These are phyloP conservation scores for Silene latifolia DNA, from an alignment of 148 eudicot species.

Conservation along the genomic window DNA sequence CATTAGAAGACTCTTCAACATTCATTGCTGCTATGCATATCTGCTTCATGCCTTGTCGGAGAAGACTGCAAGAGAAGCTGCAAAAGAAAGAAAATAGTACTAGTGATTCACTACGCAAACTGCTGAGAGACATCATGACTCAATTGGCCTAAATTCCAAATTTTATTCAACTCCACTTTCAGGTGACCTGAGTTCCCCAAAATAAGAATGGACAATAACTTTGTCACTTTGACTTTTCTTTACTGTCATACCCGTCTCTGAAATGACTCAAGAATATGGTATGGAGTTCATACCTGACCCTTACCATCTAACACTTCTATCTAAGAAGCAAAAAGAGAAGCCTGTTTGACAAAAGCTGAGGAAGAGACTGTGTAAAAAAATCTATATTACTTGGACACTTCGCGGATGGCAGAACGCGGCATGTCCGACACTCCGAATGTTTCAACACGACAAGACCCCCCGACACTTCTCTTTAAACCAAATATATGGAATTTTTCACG, in stretches of 20 bases:
- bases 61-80: constrained; percentile 92
- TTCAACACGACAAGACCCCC: too few relatives aligned
- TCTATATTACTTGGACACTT: neutral
- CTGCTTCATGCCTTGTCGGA: constrained; percentile 96
- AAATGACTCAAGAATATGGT: neutral
- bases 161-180: too few relatives aligned
- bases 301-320: neutral
- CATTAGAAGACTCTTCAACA: constrained; percentile 35
- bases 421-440: neutral
- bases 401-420: neutral
- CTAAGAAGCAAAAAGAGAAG: neutral
- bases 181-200: too few relatives aligned
- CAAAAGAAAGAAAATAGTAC: constrained; percentile 13
- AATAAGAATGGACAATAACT: too few relatives aligned
- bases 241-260: neutral
- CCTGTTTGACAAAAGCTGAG: neutral
- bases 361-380: neutral
- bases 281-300: neutral
- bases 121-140: neutral
- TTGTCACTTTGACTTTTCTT: neutral
- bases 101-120: neutral
- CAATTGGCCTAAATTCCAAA: neutral
- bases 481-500: neutral
- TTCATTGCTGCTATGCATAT: constrained; percentile 55
- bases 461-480: neutral